Percentiles rank a stretch among this genome's conserved stretches.
phyloP scores from a whole-genome alignment of 2,329 filamentous ascomycete species.

The Xylaria digitata region DNA sequence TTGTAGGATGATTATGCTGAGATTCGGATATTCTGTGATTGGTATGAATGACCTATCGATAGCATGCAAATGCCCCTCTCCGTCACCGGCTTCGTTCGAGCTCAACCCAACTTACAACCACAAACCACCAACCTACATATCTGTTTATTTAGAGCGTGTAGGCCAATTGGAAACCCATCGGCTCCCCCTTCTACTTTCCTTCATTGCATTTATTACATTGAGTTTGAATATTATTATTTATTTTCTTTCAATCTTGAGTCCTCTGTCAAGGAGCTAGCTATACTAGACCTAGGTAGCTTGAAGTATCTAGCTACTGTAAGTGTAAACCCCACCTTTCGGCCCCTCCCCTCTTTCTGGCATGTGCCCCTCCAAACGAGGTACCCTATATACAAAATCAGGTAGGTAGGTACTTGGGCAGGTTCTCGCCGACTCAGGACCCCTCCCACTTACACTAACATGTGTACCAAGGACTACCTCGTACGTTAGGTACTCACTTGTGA shows the following conservation, averaged over 20 bases:
- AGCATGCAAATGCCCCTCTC: slow-evolving; percentile 1
- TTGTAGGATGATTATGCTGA: not conserved
- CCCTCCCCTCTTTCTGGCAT: not conserved
- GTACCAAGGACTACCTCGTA: no score
- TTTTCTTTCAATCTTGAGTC: no score
- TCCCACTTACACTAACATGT: not conserved
- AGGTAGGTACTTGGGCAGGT: slow-evolving; percentile 5
- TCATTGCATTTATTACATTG: no score
- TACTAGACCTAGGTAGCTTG: no score
- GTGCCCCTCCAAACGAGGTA: slow-evolving; percentile 15
- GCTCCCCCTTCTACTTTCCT: no score
- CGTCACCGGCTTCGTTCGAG: slow-evolving; percentile 21
- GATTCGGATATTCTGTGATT: slow-evolving; percentile 10
- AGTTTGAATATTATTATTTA: no score
- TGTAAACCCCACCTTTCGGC: not conserved
- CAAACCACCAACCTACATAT: not conserved
- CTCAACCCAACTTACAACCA: no score
- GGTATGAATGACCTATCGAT: not conserved
- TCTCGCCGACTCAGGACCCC: slow-evolving; percentile 11
- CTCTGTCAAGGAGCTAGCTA: not conserved
- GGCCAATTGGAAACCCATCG: no score
- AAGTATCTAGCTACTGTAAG: not conserved
- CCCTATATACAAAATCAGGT: not conserved
- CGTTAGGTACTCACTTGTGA: not conserved
- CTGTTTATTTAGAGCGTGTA: no score